phyloP scores from a whole-genome alignment of 306 rosid genomes.

The Cucurbita pepo region DNA sequence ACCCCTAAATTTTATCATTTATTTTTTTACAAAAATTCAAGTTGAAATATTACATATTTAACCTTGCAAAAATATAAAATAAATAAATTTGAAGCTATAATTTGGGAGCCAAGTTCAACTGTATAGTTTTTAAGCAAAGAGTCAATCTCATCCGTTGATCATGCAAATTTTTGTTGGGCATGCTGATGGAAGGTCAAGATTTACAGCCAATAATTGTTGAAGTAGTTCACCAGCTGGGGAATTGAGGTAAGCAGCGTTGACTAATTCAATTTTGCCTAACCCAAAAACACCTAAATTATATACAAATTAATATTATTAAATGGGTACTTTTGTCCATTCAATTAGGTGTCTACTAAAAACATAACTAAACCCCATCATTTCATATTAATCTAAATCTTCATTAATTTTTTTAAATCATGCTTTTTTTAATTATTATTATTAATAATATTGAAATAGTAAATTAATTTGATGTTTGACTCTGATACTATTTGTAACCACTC shows the following conservation, averaged over 20 bases:
- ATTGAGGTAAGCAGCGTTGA: background rate
- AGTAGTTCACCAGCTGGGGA: conserved; percentile 6
- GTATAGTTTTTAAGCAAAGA: background rate
- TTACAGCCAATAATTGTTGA: background rate
- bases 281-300: background rate
- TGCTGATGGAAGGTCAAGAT: conserved; percentile 1
- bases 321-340: background rate
- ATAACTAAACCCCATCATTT: background rate
- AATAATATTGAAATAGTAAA: no score
- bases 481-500: no score
- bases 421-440: no score
- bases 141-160: conserved; percentile 1
- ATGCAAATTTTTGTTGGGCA: background rate
- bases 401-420: no score
- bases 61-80: no score
- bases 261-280: background rate
- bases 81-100: no score
- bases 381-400: background rate
- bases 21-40: no score
- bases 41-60: no score
- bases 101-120: background rate
- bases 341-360: background rate
- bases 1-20: no score
- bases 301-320: background rate
- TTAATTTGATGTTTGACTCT: background rate